phyloP scores from a whole-genome alignment of 192 early-diverging fungal species.

The Piromyces sp. region DNA sequence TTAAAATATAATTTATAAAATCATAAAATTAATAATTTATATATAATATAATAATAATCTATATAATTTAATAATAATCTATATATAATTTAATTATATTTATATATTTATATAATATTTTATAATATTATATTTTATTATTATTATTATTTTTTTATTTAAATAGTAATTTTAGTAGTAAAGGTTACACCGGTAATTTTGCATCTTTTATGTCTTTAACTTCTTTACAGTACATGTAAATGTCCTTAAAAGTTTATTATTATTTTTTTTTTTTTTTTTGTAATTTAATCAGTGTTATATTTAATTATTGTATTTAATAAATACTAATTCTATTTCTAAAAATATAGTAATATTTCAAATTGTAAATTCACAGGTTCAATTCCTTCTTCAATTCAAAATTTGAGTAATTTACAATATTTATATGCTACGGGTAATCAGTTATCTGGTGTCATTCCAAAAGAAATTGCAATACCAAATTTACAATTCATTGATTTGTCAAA shows the following conservation, averaged over 20 bases:
- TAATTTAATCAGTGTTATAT: background rate
- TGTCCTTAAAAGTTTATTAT: background rate
- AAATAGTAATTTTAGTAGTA: background rate
- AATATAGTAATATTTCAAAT: background rate
- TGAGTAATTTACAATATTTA: background rate
- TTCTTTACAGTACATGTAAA: background rate
- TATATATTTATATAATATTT: too few relatives aligned
- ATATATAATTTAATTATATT: too few relatives aligned
- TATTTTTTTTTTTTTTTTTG: background rate
- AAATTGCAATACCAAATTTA: background rate
- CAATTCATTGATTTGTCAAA: background rate
- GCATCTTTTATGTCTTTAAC: background rate
- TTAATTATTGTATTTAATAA: too few relatives aligned
- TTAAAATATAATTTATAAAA: too few relatives aligned
- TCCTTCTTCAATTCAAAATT: background rate
- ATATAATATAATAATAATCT: too few relatives aligned
- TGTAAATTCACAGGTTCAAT: background rate
- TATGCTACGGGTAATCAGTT: background rate
- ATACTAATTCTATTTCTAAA: too few relatives aligned
- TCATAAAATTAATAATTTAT: too few relatives aligned
- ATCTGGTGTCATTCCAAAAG: background rate
- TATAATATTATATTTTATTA: too few relatives aligned
- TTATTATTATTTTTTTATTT: too few relatives aligned
- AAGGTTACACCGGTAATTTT: background rate
- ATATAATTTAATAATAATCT: too few relatives aligned